Evolutionary conservation across 2,329 filamentous ascomycete species (phyloP).

Genomic region (Aphanoascus verrucosus): DNA sequence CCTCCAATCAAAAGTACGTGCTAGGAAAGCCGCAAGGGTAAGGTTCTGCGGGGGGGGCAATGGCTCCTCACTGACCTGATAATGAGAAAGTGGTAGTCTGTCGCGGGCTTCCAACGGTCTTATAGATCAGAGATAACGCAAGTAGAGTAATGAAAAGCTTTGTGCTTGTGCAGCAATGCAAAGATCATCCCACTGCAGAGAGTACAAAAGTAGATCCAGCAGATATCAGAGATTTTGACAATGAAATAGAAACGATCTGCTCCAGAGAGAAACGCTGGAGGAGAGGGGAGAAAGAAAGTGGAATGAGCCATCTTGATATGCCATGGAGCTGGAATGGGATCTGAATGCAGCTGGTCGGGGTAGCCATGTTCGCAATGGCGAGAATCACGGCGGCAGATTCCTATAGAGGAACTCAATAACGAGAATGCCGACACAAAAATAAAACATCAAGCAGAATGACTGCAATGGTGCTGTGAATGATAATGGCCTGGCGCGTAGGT

Average conservation of each 20-base stretch:
- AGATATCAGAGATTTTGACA: not conserved
- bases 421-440: slow-evolving; percentile 5
- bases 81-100: not conserved
- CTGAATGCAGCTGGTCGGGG: slow-evolving; percentile 4
- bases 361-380: slow-evolving; percentile 16
- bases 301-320: slow-evolving; percentile 6
- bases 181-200: slow-evolving; percentile 1
- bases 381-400: slow-evolving; percentile 4
- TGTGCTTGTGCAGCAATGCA: not conserved
- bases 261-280: not conserved
- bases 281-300: not conserved
- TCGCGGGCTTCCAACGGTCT: not conserved
- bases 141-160: not conserved
- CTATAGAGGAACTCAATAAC: slow-evolving; percentile 21
- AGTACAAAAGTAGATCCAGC: not conserved
- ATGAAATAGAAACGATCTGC: slow-evolving; percentile 1
- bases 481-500: not conserved
- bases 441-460: not conserved
- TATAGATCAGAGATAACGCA: not conserved
- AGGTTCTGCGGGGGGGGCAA: not conserved
- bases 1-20: not conserved
- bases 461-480: not conserved
- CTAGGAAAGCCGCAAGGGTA: not conserved
- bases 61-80: not conserved
- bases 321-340: not conserved